Percentiles rank a stretch among this genome's conserved stretches.
These are phyloP conservation scores for Chaetomium sp. DNA, from an alignment of 2,329 filamentous ascomycete species.

Conservation along the genomic window DNA sequence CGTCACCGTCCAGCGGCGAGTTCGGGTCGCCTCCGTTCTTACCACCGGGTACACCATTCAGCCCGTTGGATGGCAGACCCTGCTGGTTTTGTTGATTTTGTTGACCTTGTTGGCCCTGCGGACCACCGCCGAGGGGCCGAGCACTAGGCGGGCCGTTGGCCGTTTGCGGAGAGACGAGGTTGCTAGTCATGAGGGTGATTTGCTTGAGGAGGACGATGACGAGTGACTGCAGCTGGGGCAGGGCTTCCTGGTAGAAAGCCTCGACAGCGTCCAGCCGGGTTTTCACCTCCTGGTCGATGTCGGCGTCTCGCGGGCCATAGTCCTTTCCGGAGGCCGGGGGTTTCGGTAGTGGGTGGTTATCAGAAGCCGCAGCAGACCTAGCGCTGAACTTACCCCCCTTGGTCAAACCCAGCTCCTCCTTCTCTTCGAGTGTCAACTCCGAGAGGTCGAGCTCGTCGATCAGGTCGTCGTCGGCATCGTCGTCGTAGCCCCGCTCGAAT, in stretches of 20 bases:
- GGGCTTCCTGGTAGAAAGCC: constrained; percentile 69
- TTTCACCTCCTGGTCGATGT: constrained; percentile 50
- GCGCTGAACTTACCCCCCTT: constrained; percentile 23
- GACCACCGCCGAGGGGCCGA: constrained; percentile 33
- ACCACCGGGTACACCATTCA: constrained; percentile 25
- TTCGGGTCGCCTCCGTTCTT: constrained; percentile 30
- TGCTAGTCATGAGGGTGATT: constrained; percentile 78
- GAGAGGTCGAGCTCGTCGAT: constrained; percentile 35
- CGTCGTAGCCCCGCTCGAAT: constrained; percentile 75
- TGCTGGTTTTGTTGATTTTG: too few relatives aligned
- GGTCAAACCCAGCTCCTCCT: constrained; percentile 42
- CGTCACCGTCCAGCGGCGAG: constrained; percentile 61
- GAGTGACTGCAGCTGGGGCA: constrained; percentile 85
- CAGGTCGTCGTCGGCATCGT: constrained; percentile 41
- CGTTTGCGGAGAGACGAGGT: constrained; percentile 60
- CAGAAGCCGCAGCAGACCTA: constrained; percentile 25
- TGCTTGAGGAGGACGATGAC: constrained; percentile 90
- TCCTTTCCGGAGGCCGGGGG: constrained; percentile 34
- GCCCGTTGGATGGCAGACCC: constrained; percentile 19
- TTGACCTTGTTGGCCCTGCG: too few relatives aligned
- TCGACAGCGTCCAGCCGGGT: constrained; percentile 68
- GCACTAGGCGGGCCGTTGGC: constrained; percentile 31
- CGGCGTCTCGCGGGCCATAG: constrained; percentile 46
- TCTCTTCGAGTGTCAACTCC: constrained; percentile 34
- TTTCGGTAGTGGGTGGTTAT: constrained; percentile 32